Evolutionary conservation across 2,329 filamentous ascomycete genomes (phyloP).

Genomic region (Ceratocystis cacaofunesta): DNA sequence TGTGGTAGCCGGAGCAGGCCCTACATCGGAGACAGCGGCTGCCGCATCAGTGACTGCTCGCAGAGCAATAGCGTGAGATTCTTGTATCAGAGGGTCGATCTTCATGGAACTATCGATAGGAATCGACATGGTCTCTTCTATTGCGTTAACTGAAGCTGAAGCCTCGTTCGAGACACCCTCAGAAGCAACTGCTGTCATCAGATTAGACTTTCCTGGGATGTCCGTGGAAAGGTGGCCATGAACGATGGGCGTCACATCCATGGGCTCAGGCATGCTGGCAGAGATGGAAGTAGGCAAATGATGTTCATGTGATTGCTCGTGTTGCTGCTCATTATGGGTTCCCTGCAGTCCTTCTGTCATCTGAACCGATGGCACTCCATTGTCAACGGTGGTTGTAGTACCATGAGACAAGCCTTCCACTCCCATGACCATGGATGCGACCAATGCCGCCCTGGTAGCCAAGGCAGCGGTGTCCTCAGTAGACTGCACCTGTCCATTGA

Average conservation of each 20-base stretch:
- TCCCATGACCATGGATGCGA: constrained; percentile 12
- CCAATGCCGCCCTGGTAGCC: constrained; percentile 10
- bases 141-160: not conserved
- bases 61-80: not conserved
- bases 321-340: not conserved
- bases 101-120: constrained; percentile 7
- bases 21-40: not conserved
- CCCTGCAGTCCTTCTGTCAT: constrained; percentile 11
- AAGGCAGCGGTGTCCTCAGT: not conserved
- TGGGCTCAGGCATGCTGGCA: not conserved
- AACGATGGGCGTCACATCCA: constrained; percentile 9
- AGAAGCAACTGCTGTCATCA: not conserved
- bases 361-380: constrained; percentile 7
- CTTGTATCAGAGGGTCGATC: not conserved
- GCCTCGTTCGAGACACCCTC: not conserved
- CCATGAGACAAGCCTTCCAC: constrained; percentile 5
- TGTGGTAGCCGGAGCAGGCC: not conserved
- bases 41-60: not conserved
- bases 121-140: not conserved
- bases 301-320: not conserved
- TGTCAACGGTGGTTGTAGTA: not conserved
- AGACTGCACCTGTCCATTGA: not conserved
- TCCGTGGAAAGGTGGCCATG: not conserved
- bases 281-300: not conserved
- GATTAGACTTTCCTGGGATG: not conserved